phyloP scores from a whole-genome alignment of 305 asterid species.

The Nicotiana rustica region DNA sequence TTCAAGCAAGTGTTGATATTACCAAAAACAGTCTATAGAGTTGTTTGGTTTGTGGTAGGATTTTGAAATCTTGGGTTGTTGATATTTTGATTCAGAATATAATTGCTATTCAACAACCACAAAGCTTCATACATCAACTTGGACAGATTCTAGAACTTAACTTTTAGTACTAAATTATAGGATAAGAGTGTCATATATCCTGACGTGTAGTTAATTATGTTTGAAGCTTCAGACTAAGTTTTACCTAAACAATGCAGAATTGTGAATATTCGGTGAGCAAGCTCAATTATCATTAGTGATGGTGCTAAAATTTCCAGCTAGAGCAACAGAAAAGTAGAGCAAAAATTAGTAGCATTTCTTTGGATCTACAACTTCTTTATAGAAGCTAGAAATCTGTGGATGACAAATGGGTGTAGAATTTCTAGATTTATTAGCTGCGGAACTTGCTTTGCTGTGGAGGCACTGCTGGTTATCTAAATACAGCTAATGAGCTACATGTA shows the following conservation, averaged over 20 bases:
- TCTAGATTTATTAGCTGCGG: not conserved
- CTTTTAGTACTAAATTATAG: not conserved
- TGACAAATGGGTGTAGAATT: not conserved
- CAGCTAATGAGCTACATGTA: not conserved
- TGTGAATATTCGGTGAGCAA: conserved; percentile 12
- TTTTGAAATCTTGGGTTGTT: not conserved
- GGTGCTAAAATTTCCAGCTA: not conserved
- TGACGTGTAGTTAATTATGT: not conserved
- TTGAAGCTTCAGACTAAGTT: conserved; percentile 12
- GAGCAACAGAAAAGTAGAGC: not conserved
- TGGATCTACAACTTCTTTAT: not conserved
- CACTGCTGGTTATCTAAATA: not conserved
- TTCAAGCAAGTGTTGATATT: not conserved
- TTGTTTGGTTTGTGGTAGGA: conserved; percentile 10
- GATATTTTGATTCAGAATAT: not conserved
- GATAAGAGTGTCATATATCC: not conserved
- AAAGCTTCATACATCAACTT: not conserved
- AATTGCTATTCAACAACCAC: not conserved
- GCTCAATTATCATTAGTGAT: not conserved
- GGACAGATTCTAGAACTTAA: not conserved
- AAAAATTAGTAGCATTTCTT: not conserved
- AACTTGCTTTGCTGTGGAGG: not conserved
- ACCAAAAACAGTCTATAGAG: not conserved
- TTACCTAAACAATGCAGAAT: not conserved
- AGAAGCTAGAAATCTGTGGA: conserved; percentile 3